Conservation (phyloP, 2,329 filamentous ascomycete genomes). For the Sporothrix protearum region DNA sequence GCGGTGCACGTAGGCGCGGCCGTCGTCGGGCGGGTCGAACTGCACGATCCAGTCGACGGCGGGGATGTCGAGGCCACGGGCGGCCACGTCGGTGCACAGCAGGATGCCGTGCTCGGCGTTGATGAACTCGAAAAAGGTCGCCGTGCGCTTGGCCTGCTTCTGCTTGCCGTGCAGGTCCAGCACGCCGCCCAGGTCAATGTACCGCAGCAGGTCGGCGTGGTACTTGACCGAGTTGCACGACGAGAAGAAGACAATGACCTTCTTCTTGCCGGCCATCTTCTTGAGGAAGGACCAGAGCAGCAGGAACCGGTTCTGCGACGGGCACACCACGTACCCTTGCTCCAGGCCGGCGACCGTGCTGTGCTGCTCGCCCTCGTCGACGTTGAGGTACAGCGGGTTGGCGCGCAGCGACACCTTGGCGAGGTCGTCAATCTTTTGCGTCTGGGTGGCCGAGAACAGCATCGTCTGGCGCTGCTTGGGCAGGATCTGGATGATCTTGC, state of each 20-base stretch:
- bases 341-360: conserved; percentile 91
- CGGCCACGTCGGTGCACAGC: conserved; percentile 95
- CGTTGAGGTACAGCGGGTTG: conserved; percentile 94
- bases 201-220: conserved; percentile 91
- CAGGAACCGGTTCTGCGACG: conserved; percentile 89
- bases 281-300: conserved; percentile 93
- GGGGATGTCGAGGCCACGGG: conserved; percentile 88
- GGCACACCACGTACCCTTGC: conserved; percentile 92
- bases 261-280: conserved; percentile 90
- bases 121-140: conserved; percentile 94
- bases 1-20: conserved; percentile 88
- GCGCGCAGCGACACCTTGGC: conserved; percentile 88
- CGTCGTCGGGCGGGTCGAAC: conserved; percentile 90
- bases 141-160: conserved; percentile 93
- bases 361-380: conserved; percentile 73
- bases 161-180: conserved; percentile 89
- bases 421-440: conserved; percentile 96
- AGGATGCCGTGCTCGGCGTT: conserved; percentile 75
- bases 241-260: conserved; percentile 95
- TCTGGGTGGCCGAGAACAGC: conserved; percentile 98
- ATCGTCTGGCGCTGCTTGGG: conserved; percentile 88
- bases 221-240: conserved; percentile 94
- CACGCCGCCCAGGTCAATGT: conserved; percentile 75
- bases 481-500: conserved; percentile 90
- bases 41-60: conserved; percentile 96